Evolutionary conservation across 768 basidiomycete genomes (phyloP).

Genomic region (Tylopilus intermedius): DNA sequence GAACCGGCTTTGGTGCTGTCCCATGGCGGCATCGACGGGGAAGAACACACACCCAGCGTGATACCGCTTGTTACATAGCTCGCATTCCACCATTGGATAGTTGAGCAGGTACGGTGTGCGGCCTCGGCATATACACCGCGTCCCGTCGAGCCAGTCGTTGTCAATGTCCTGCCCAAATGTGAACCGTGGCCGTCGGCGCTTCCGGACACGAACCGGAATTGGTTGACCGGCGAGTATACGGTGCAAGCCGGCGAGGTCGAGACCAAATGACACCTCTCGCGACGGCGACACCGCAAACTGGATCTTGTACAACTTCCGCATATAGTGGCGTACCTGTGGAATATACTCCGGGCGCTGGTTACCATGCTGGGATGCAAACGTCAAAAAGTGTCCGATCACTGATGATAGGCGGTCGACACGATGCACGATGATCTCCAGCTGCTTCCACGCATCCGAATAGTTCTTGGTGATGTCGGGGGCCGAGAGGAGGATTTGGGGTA

Average conservation of each 20-base stretch:
- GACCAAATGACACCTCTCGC: slow-evolving; percentile 74
- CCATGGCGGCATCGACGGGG: slow-evolving; percentile 40
- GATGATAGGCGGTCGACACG: slow-evolving; percentile 70
- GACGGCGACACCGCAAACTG: slow-evolving; percentile 85
- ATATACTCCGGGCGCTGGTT: slow-evolving; percentile 77
- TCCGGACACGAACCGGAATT: slow-evolving; percentile 40
- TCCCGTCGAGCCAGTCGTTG: slow-evolving; percentile 66
- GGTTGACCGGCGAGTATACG: slow-evolving; percentile 73
- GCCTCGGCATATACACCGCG: slow-evolving; percentile 78
- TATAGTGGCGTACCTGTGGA: slow-evolving; percentile 81
- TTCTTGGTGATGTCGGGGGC: slow-evolving; percentile 78
- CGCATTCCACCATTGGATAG: slow-evolving; percentile 64
- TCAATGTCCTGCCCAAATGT: slow-evolving; percentile 75
- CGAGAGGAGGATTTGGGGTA: slow-evolving; percentile 61
- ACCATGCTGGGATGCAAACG: slow-evolving; percentile 60
- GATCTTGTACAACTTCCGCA: slow-evolving; percentile 86
- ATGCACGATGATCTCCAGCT: slow-evolving; percentile 75
- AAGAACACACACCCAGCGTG: slow-evolving; percentile 76
- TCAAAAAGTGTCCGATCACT: slow-evolving; percentile 75
- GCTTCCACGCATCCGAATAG: slow-evolving; percentile 77
- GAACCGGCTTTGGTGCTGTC: slow-evolving; percentile 39
- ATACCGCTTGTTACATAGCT: slow-evolving; percentile 59
- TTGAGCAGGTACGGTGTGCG: slow-evolving; percentile 54
- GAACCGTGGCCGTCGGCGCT: slow-evolving; percentile 60
- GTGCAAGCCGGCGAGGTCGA: slow-evolving; percentile 79